phyloP scores from a whole-genome alignment of 768 basidiomycete genomes.

The Lentinula guzmanii region DNA sequence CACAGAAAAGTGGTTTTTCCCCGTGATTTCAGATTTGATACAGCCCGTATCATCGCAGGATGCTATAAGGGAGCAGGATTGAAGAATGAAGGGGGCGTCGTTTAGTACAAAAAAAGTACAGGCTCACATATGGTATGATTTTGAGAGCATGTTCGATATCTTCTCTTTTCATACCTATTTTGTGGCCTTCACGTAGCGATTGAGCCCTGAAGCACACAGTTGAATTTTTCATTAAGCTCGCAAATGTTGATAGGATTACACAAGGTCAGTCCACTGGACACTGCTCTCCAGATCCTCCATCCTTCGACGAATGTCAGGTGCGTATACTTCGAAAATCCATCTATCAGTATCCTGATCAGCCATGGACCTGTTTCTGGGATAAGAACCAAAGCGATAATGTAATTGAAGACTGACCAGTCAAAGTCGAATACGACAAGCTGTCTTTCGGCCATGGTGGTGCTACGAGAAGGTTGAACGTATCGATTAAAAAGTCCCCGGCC shows the following conservation, averaged over 20 bases:
- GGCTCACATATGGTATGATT: conserved; percentile 80
- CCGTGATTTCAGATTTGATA: conserved; percentile 65
- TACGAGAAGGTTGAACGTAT: not conserved
- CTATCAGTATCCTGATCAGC: conserved; percentile 96
- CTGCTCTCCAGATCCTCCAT: conserved; percentile 61
- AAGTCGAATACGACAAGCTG: conserved; percentile 95
- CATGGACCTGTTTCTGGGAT: conserved; percentile 56
- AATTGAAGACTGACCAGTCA: conserved; percentile 66
- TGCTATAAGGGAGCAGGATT: conserved; percentile 47
- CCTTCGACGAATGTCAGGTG: conserved; percentile 76
- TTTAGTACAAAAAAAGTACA: not conserved
- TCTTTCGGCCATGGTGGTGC: conserved; percentile 15
- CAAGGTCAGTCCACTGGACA: conserved; percentile 90
- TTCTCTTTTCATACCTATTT: conserved; percentile 58
- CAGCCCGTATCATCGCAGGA: conserved; percentile 92
- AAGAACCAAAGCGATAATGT: not conserved
- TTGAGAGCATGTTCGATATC: conserved; percentile 76
- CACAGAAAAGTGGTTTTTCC: conserved; percentile 77
- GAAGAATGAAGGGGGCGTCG: not conserved
- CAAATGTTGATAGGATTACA: conserved; percentile 47
- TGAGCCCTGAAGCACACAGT: conserved; percentile 41
- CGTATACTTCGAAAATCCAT: conserved; percentile 87
- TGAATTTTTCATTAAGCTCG: no score
- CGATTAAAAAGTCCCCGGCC: no score
- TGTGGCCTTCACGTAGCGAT: conserved; percentile 65